Conservation (phyloP, 164 flowering plant genomes). For the Magnolia sinica region DNA sequence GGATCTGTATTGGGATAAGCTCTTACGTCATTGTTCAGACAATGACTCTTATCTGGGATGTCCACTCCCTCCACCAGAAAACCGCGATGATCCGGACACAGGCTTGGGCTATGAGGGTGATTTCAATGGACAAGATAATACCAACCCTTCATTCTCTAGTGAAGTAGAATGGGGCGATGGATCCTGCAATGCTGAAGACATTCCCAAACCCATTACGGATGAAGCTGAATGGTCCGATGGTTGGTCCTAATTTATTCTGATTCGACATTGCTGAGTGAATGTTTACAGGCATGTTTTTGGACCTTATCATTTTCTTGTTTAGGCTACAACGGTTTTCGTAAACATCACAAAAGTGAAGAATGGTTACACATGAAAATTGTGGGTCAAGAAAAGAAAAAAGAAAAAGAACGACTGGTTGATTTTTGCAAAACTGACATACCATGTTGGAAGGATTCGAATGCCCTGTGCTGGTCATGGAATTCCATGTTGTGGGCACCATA, state of each 20-base stretch:
- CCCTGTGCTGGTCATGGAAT: too few species aligned
- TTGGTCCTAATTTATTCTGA: conserved; percentile 30
- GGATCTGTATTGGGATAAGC: conserved; percentile 74
- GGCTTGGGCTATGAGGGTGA: neutral
- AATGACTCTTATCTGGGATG: conserved; percentile 80
- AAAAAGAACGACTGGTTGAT: too few species aligned
- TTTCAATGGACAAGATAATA: conserved; percentile 12
- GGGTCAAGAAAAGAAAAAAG: too few species aligned
- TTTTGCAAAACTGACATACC: too few species aligned
- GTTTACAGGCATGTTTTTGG: neutral
- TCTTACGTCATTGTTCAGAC: conserved; percentile 66
- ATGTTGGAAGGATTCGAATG: too few species aligned
- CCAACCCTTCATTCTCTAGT: neutral
- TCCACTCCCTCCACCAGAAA: conserved; percentile 54
- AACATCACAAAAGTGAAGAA: too few species aligned
- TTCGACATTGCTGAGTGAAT: neutral
- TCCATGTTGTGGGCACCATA: too few species aligned
- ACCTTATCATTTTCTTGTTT: neutral
- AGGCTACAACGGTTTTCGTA: neutral
- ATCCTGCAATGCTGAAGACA: conserved; percentile 14
- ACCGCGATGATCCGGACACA: neutral
- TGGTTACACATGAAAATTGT: too few species aligned
- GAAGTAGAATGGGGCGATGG: conserved; percentile 22
- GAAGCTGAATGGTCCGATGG: conserved; percentile 71
- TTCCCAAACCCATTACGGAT: conserved; percentile 39